Evolutionary conservation across 768 basidiomycete genomes (phyloP), one percentile per base, ranked within the genome.

Genomic region (Suillus spraguei): DNA sequence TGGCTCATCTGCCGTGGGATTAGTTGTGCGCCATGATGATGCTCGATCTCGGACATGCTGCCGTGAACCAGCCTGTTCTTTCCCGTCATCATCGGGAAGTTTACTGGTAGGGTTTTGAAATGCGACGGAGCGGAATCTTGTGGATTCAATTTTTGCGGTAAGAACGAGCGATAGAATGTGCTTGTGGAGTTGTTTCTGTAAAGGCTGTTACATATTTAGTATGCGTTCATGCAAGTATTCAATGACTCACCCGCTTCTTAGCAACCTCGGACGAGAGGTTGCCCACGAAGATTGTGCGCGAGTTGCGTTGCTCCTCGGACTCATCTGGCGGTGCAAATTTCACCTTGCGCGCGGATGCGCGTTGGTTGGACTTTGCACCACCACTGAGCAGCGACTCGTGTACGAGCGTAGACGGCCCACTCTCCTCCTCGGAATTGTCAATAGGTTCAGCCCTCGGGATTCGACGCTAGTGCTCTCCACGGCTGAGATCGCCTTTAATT

Each of bases 121-220:
- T 1, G 95, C 89, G 58, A 97, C 84, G 17, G 95, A 97, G 59
- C 97, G 93, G 81, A 97, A 97, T 49, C 97, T 93, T 32, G 87
- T 84, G 5, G 95, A 95, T 71, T 99, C 97, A 66, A 97, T 89
- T 79, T 91, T 94, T 60, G 92, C 87, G 0, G 81, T 76, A 4
- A 92, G 88, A 16, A 92, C 81, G 65, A 85, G 82, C 1, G 88
- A 78, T 28, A 94, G 80, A 65, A 98, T 83, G 72, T 96, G 92
- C 33, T 85, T 82, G 64, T 87, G 87, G 35, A 99, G 79, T 66
- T 88, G 85, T 72, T 94, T 95, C 67, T 87, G 84, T 22, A 87
- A 70, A 11, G 90, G 82, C 95, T 97, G 67, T 4, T 46, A 47
- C 60, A 59, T 61, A 32, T n/a, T 36, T 16, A 46, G 64, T 33